Percentiles rank a stretch among this genome's conserved stretches.
Evolutionary conservation across 2,329 filamentous ascomycete genomes (phyloP).

Genomic region (Arthrobotrys sphaeroides): DNA sequence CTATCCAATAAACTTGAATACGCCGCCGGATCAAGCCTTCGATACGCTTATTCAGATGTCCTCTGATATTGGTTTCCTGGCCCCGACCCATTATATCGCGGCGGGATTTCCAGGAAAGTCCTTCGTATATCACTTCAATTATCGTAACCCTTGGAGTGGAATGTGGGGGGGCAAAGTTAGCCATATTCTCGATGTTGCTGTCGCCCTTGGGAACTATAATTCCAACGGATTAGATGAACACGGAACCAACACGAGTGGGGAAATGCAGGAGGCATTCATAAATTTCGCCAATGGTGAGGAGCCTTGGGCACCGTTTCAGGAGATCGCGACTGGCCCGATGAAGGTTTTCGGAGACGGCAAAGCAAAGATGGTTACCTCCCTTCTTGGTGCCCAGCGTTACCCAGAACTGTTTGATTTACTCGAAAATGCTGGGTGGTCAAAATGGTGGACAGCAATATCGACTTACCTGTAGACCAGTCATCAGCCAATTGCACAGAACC

Average conservation of each 20-base stretch:
- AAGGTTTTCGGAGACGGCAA: constrained; percentile 33
- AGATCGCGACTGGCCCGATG: constrained; percentile 33
- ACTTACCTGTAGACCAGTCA: constrained; percentile 19
- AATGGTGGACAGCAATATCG: constrained; percentile 43
- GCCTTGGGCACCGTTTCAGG: constrained; percentile 40
- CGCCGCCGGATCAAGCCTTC: constrained; percentile 22
- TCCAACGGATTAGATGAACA: constrained; percentile 16
- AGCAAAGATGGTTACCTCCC: constrained; percentile 12
- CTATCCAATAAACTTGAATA: constrained; percentile 31
- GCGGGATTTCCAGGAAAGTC: constrained; percentile 43
- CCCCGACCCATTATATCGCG: constrained; percentile 44
- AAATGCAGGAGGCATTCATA: constrained; percentile 47
- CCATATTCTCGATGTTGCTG: constrained; percentile 44
- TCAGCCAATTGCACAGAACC: neutral
- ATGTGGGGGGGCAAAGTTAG: constrained; percentile 48
- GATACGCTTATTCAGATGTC: constrained; percentile 43
- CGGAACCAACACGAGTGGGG: constrained; percentile 21
- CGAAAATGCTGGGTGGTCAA: constrained; percentile 47
- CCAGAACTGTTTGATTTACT: constrained; percentile 36
- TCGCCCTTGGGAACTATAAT: constrained; percentile 43
- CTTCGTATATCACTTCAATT: constrained; percentile 50
- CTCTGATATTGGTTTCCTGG: constrained; percentile 40
- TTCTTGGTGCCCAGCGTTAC: constrained; percentile 32
- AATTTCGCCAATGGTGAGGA: constrained; percentile 38
- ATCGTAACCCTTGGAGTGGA: constrained; percentile 42